phyloP scores from a whole-genome alignment of 2,329 filamentous ascomycete genomes.

The Hymenoscyphus infarciens region DNA sequence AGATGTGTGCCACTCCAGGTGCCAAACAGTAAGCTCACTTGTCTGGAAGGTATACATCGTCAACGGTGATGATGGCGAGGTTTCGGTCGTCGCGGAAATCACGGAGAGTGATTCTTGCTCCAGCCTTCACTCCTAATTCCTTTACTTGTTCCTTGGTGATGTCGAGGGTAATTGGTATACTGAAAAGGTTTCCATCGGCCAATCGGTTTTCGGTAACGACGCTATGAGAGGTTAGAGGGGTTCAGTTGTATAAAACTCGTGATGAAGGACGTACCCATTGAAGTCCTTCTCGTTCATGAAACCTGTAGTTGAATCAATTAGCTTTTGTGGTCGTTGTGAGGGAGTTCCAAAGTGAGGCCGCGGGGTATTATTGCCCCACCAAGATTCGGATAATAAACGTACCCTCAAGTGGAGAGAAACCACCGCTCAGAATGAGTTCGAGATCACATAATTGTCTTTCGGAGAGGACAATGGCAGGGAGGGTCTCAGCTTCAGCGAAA shows the following conservation, averaged over 20 bases:
- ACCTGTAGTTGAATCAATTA: conserved; percentile 49
- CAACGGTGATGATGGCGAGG: conserved; percentile 90
- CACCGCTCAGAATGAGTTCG: conserved; percentile 94
- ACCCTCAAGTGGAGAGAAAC: conserved; percentile 98
- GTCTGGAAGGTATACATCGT: conserved; percentile 93
- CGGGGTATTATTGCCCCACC: conserved; percentile 29
- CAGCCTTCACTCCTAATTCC: conserved; percentile 70
- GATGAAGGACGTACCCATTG: conserved; percentile 63
- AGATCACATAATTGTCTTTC: conserved; percentile 98
- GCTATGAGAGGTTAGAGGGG: conserved; percentile 46
- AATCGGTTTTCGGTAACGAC: conserved; percentile 88
- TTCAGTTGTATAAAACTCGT: not conserved
- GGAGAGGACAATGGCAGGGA: conserved; percentile 78
- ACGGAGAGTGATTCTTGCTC: conserved; percentile 79
- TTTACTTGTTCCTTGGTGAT: conserved; percentile 72
- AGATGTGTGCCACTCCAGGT: not conserved
- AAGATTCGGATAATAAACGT: conserved; percentile 33
- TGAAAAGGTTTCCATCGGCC: conserved; percentile 84
- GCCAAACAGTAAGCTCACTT: conserved; percentile 58
- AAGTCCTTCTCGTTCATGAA: conserved; percentile 99
- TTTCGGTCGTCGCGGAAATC: conserved; percentile 97
- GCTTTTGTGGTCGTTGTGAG: conserved; percentile 16
- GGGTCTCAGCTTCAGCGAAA: conserved; percentile 74
- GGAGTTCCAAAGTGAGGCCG: conserved; percentile 12
- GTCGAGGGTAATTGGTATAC: conserved; percentile 95